Conservation (phyloP, 805 yeast species). For the Grigorovia jiainica region DNA sequence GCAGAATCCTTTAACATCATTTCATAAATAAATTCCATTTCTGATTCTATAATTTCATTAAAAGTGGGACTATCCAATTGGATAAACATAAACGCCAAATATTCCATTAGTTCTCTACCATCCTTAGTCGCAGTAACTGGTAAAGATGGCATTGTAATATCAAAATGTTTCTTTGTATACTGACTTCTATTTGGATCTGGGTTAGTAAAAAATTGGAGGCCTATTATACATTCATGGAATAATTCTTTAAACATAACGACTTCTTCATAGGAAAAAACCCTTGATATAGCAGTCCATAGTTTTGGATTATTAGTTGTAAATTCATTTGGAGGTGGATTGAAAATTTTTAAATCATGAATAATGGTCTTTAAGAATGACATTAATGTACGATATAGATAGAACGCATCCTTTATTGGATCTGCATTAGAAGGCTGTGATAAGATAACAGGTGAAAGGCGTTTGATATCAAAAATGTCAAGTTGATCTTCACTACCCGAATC, state of each 20-base stretch:
- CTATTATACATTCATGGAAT: conserved; percentile 76
- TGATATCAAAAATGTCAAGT: conserved; percentile 37
- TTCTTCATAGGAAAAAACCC: conserved; percentile 78
- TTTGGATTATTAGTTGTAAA: conserved; percentile 42
- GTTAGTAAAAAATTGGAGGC: conserved; percentile 65
- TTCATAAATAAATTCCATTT: conserved; percentile 67
- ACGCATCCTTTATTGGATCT: conserved; percentile 79
- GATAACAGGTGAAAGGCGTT: conserved; percentile 48
- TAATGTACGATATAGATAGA: conserved; percentile 76
- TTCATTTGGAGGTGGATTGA: conserved; percentile 72
- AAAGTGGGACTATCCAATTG: conserved; percentile 94
- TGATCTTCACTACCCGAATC: conserved; percentile 6
- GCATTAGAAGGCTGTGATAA: conserved; percentile 38
- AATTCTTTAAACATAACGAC: conserved; percentile 64
- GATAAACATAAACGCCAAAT: conserved; percentile 85
- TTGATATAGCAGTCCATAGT: conserved; percentile 78
- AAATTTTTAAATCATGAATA: conserved; percentile 77
- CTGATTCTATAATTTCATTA: conserved; percentile 79
- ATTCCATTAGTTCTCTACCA: conserved; percentile 92
- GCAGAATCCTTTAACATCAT: conserved; percentile 79
- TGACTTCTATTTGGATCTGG: conserved; percentile 22
- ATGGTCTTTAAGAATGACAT: conserved; percentile 86
- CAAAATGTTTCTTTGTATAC: conserved; percentile 33
- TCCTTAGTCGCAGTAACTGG: conserved; percentile 87
- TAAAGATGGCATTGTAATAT: conserved; percentile 67